These are phyloP conservation scores for Podospora pseudocomata DNA, from an alignment of 495 filamentous ascomycete genomes.

Conservation along the genomic window DNA sequence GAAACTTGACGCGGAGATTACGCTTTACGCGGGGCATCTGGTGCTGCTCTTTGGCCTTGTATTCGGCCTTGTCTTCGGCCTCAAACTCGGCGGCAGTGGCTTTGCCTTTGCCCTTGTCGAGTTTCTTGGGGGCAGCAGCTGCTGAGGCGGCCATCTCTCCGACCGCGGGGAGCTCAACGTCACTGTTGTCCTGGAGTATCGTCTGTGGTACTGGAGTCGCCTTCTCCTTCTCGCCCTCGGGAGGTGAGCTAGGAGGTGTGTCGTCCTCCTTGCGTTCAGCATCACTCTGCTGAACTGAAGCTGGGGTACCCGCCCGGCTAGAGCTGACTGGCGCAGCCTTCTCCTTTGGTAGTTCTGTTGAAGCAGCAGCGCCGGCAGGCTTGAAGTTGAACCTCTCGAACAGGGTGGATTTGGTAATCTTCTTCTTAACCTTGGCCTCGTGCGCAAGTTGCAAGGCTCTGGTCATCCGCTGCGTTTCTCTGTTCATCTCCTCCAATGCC, in stretches of 20 bases:
- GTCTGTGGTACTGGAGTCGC: constrained; percentile 1
- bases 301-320: constrained; percentile 39
- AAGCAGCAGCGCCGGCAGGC: constrained; percentile 35
- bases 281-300: constrained; percentile 41
- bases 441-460: constrained; percentile 90
- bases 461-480: constrained; percentile 87
- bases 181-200: constrained; percentile 22
- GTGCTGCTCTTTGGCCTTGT: constrained; percentile 8
- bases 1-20: constrained; percentile 43
- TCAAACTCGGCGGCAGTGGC: constrained; percentile 33
- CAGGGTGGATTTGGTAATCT: constrained; percentile 77
- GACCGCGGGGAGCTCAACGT: constrained; percentile 33
- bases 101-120: constrained; percentile 58
- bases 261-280: constrained; percentile 42
- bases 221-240: constrained; percentile 23
- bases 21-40: constrained; percentile 30
- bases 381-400: constrained; percentile 80
- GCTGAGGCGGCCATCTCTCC: constrained; percentile 28
- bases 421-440: constrained; percentile 86
- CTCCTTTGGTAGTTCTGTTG: constrained; percentile 18
- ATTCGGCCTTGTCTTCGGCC: constrained; percentile 16
- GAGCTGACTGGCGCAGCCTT: constrained; percentile 30
- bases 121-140: constrained; percentile 22
- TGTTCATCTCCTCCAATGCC: constrained; percentile 89
- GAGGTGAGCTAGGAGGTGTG: constrained; percentile 54